phyloP scores from a whole-genome alignment of 345 rosid genomes.

The Hypericum androsaemum region DNA sequence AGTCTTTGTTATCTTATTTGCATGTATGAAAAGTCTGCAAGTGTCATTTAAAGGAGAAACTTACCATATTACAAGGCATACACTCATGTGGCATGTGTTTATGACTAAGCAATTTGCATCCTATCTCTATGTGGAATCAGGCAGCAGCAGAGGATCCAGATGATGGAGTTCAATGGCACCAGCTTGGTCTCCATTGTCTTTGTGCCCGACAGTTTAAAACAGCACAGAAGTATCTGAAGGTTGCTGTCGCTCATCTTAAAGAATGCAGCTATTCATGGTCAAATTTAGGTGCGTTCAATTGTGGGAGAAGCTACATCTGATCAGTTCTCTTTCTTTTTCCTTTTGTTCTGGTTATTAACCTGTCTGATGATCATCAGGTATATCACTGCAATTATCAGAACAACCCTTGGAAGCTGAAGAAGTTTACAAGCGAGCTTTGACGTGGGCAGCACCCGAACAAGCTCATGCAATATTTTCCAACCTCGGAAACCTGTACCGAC shows the following conservation, averaged over 20 bases:
- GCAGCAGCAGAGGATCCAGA: constrained; percentile 82
- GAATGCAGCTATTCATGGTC: constrained; percentile 79
- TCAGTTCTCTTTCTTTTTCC: background rate
- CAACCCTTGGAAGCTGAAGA: constrained; percentile 55
- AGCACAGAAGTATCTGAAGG: constrained; percentile 84
- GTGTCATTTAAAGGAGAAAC: too few species aligned
- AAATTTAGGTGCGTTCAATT: constrained; percentile 52
- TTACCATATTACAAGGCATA: too few species aligned
- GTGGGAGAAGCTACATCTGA: background rate
- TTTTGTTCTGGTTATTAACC: background rate
- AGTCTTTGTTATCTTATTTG: too few species aligned
- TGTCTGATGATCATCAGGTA: constrained; percentile 28
- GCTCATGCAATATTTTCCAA: constrained; percentile 70
- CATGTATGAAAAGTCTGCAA: too few species aligned
- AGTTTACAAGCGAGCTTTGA: constrained; percentile 57
- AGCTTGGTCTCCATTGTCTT: constrained; percentile 86
- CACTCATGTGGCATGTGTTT: too few species aligned
- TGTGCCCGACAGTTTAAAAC: constrained; percentile 60
- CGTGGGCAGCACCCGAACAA: constrained; percentile 46
- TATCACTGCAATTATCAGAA: constrained; percentile 70
- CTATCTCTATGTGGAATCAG: constrained; percentile 19
- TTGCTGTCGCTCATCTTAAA: constrained; percentile 50
- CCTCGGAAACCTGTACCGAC: constrained; percentile 86
- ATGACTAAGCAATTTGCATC: too few species aligned
- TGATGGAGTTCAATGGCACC: constrained; percentile 83